A percentile compares a stretch with the other conserved stretches of the same genome.
Evolutionary conservation across 2,329 filamentous ascomycete genomes (phyloP).

Genomic region (Colletotrichum euphorbiae): DNA sequence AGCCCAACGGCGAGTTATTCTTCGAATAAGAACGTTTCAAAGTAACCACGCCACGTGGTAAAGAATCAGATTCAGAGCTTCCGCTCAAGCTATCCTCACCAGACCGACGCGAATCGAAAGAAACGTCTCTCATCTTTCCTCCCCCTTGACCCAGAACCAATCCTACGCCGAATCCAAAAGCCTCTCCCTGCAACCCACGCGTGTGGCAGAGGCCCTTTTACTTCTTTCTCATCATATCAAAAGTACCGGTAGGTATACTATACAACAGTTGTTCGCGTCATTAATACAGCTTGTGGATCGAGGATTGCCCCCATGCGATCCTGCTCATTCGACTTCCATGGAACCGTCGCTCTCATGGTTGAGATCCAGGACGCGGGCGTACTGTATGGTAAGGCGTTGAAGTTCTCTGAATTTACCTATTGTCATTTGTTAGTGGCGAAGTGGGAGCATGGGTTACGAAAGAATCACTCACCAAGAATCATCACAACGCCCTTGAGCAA

Average conservation of each 20-base stretch:
- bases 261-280: conserved; percentile 29
- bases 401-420: conserved; percentile 94
- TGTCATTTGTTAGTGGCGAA: conserved; percentile 47
- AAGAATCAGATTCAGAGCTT: background rate
- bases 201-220: background rate
- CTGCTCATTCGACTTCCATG: conserved; percentile 49
- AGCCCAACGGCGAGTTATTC: too few species aligned
- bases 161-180: conserved; percentile 34
- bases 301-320: background rate
- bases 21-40: too few species aligned
- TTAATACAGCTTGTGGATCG: conserved; percentile 12
- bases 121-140: background rate
- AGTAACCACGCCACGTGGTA: too few species aligned
- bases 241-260: conserved; percentile 32
- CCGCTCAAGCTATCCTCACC: conserved; percentile 9
- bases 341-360: conserved; percentile 60
- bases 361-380: conserved; percentile 83
- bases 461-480: conserved; percentile 79
- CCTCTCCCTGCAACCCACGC: conserved; percentile 8
- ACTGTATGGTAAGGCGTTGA: conserved; percentile 93
- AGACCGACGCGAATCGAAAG: background rate
- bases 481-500: conserved; percentile 91
- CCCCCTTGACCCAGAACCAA: background rate
- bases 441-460: background rate
- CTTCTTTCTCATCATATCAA: conserved; percentile 18